Percentiles rank a stretch among this genome's conserved stretches.
phyloP scores from a whole-genome alignment of 805 yeast genomes.

The Saccharomycopsis oosterbeekiorum region DNA sequence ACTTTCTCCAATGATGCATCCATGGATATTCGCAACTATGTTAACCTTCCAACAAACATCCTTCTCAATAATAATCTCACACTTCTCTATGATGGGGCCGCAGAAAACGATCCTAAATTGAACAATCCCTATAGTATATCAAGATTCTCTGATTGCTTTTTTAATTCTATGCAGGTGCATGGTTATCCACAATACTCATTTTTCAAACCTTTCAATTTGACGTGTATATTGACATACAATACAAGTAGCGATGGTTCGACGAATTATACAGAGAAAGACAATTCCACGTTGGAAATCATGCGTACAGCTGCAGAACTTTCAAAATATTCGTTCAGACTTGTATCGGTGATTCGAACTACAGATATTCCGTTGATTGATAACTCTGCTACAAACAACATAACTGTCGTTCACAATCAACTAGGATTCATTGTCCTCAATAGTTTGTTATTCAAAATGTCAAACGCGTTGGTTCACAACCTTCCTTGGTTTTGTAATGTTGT shows the following conservation, averaged over 20 bases:
- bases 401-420: not conserved
- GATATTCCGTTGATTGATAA: not conserved
- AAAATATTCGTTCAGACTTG: not conserved
- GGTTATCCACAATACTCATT: not conserved
- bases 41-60: slow-evolving; percentile 4
- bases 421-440: slow-evolving; percentile 1
- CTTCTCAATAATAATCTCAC: not conserved
- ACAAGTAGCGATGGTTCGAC: not conserved
- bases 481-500: slow-evolving; percentile 4
- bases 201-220: not conserved
- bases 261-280: not conserved
- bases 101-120: not conserved
- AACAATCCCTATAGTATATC: not conserved
- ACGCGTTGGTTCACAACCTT: slow-evolving; percentile 1
- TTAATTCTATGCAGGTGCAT: not conserved
- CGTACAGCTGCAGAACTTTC: not conserved
- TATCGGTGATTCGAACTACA: not conserved
- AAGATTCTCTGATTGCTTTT: not conserved
- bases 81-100: not conserved
- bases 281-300: not conserved
- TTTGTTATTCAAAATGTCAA: slow-evolving; percentile 12
- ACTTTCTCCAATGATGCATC: slow-evolving; percentile 15
- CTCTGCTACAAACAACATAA: not conserved
- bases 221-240: not conserved
- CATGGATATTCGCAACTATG: slow-evolving; percentile 10